A percentile compares a stretch with the other conserved stretches of the same genome.
These are phyloP conservation scores for Alternaria metachromatica DNA, from an alignment of 2,329 filamentous ascomycete species.

Conservation along the genomic window DNA sequence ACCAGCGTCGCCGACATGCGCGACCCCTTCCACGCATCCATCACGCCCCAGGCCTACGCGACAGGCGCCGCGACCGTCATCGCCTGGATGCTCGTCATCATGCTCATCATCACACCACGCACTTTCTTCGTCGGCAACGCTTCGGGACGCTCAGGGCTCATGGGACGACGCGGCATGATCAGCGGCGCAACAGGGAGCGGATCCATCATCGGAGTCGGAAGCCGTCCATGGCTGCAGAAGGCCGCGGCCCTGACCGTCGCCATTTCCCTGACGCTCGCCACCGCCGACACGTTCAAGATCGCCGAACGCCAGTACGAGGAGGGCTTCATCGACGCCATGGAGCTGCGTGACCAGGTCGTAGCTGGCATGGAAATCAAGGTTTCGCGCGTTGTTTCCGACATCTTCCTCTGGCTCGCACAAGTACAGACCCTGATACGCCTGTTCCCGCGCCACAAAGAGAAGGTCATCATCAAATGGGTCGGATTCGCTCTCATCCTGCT, in stretches of 20 bases:
- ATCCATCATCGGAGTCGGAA: constrained; percentile 82
- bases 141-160: constrained; percentile 70
- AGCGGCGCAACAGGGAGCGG: constrained; percentile 69
- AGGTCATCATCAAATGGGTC: constrained; percentile 98
- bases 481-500: constrained; percentile 92
- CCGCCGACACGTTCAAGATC: constrained; percentile 86
- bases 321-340: constrained; percentile 79
- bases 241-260: constrained; percentile 68
- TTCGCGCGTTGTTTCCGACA: constrained; percentile 91
- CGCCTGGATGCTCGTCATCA: constrained; percentile 89
- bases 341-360: constrained; percentile 79
- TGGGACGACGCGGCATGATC: constrained; percentile 83
- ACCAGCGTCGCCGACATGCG: constrained; percentile 69
- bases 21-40: constrained; percentile 92
- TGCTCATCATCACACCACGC: constrained; percentile 92
- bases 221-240: constrained; percentile 89
- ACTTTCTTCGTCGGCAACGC: constrained; percentile 86
- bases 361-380: constrained; percentile 85
- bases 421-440: constrained; percentile 95
- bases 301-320: constrained; percentile 80
- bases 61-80: constrained; percentile 90
- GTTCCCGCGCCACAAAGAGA: constrained; percentile 95
- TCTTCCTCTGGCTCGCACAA: constrained; percentile 96
- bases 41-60: constrained; percentile 90
- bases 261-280: constrained; percentile 91